phyloP scores from a whole-genome alignment of 2,329 filamentous ascomycete genomes.

The Exserohilum turcica region DNA sequence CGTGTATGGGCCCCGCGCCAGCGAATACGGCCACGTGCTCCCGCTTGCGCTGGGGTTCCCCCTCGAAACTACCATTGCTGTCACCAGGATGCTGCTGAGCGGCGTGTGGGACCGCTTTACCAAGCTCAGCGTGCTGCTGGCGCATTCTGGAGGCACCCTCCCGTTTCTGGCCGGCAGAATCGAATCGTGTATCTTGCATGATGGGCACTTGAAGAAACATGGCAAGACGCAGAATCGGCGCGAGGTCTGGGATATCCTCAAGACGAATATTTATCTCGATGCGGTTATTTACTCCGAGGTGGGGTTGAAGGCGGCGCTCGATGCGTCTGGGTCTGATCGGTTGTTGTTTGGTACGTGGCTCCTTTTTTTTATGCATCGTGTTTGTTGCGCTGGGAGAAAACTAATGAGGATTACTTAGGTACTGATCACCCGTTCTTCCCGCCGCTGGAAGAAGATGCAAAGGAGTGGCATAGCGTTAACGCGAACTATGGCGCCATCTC shows the following conservation, averaged over 20 bases:
- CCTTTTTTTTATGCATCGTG: too few species aligned
- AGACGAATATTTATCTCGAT: slow-evolving; percentile 83
- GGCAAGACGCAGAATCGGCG: slow-evolving; percentile 64
- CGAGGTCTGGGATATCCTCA: slow-evolving; percentile 67
- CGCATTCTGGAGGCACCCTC: slow-evolving; percentile 85
- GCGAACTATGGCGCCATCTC: slow-evolving; percentile 63
- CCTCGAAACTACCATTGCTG: slow-evolving; percentile 89
- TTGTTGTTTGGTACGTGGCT: slow-evolving; percentile 69
- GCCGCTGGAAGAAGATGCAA: slow-evolving; percentile 67
- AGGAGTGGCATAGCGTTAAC: slow-evolving; percentile 72
- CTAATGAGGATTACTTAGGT: too few species aligned
- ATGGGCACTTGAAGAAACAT: slow-evolving; percentile 71
- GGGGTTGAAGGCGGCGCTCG: slow-evolving; percentile 71
- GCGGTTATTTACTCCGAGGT: slow-evolving; percentile 82
- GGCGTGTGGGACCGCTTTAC: slow-evolving; percentile 81
- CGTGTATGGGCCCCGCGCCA: slow-evolving; percentile 76
- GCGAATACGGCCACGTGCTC: slow-evolving; percentile 83
- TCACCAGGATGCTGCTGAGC: slow-evolving; percentile 83
- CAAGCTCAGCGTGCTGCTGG: slow-evolving; percentile 73
- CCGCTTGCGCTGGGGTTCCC: slow-evolving; percentile 87
- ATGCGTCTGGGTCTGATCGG: slow-evolving; percentile 69
- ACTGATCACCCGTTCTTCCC: slow-evolving; percentile 87
- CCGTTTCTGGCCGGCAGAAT: slow-evolving; percentile 88
- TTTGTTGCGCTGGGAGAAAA: too few species aligned
- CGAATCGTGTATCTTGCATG: slow-evolving; percentile 84